Percentiles rank a stretch among this genome's conserved stretches.
Conservation (phyloP, 805 yeast species). For the Candida chauliodis region DNA sequence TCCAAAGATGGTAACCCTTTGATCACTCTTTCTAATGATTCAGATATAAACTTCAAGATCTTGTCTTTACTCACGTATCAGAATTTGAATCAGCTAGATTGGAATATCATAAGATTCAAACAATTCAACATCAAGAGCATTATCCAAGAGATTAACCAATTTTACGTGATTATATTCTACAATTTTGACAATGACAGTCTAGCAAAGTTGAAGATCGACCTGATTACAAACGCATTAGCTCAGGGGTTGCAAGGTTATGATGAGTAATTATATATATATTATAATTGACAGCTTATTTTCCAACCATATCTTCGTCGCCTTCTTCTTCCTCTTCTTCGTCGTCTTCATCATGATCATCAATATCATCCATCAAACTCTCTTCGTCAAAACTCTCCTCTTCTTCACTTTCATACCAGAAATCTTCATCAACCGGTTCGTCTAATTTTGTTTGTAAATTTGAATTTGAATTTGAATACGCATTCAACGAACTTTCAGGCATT, state of each 20-base stretch:
- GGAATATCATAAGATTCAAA: conserved; percentile 32
- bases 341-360: conserved; percentile 52
- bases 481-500: conserved; percentile 68
- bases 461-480: conserved; percentile 33
- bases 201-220: conserved; percentile 36
- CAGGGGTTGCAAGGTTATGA: conserved; percentile 33
- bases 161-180: conserved; percentile 24
- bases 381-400: conserved; percentile 45
- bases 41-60: conserved; percentile 13
- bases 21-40: conserved; percentile 25
- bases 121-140: conserved; percentile 14
- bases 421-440: conserved; percentile 65
- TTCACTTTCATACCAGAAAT: conserved; percentile 73
- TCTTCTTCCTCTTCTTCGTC: conserved; percentile 63
- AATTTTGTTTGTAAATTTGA: conserved; percentile 41
- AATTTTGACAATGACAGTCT: conserved; percentile 21
- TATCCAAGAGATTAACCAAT: not conserved
- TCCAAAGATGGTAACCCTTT: conserved; percentile 37
- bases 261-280: not conserved
- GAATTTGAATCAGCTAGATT: conserved; percentile 29
- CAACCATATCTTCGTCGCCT: conserved; percentile 26
- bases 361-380: conserved; percentile 46
- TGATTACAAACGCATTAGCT: conserved; percentile 24
- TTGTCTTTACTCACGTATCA: conserved; percentile 17
- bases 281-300: conserved; percentile 1